A percentile compares a stretch with the other conserved stretches of the same genome.
Conservation (phyloP, 768 basidiomycete species). For the Russula brevipes region DNA sequence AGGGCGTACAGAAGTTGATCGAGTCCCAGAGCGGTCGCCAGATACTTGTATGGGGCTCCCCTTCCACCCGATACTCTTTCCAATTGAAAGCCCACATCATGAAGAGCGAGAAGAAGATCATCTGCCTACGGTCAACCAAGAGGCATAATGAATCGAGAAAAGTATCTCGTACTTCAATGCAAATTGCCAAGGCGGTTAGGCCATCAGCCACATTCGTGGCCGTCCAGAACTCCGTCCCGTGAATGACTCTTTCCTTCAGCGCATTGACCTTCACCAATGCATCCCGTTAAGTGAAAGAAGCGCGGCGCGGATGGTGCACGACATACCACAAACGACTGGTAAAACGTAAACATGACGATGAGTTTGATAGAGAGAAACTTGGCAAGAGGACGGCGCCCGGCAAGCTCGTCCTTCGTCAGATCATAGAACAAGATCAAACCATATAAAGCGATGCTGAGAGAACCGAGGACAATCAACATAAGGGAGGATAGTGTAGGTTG, state of each 20-base stretch:
- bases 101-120: conserved; percentile 71
- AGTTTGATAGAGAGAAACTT: conserved; percentile 88
- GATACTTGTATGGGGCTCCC: conserved; percentile 46
- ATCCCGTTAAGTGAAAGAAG: neutral
- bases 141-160: neutral
- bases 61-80: conserved; percentile 53
- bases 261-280: conserved; percentile 48
- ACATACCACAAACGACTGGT: conserved; percentile 67
- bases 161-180: conserved; percentile 61
- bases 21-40: conserved; percentile 71
- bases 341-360: conserved; percentile 85
- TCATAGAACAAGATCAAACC: conserved; percentile 81
- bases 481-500: neutral
- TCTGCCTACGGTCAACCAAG: conserved; percentile 40
- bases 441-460: conserved; percentile 72
- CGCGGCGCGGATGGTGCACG: neutral
- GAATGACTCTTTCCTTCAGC: conserved; percentile 64
- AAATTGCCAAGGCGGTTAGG: conserved; percentile 72
- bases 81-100: conserved; percentile 85
- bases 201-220: conserved; percentile 80
- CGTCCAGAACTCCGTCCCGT: conserved; percentile 83
- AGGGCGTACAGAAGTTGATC: conserved; percentile 42
- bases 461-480: neutral
- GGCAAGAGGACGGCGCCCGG: conserved; percentile 65
- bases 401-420: conserved; percentile 74